Base-by-base conservation (phyloP, 805 yeast species). In the Candida sanyiensis region DNA sequence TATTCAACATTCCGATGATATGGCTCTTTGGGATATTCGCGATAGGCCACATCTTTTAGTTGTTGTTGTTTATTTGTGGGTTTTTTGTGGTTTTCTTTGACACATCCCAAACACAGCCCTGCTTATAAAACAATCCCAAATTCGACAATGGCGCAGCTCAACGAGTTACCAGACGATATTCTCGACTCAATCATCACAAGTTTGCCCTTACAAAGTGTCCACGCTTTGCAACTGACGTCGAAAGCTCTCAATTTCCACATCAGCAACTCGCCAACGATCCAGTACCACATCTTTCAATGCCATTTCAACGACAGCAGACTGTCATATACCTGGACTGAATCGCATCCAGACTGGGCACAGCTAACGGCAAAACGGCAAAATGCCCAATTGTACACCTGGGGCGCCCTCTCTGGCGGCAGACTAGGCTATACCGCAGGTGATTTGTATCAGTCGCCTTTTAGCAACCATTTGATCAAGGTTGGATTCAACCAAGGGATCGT, bases 321-420 rank as follows among this genome's bases (percentile, higher is more conserved):
- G 7, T 72, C 77, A 1, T 55, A 61, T 28, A 54, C 67, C 0
- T 46, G 51, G 23, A 58, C 58, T 48, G 67, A 70, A 47, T 19
- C 43, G 10, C 36, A 39, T 15, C 43, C 43, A 3, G 18, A 39
- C 22, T 78, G 83, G 83, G 68, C 70, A 1, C 66, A 66, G 17
- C 46, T 75, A 28, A 76, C 67, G 54, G 49, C 56, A 15, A 36
- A 63, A 22, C 57, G 83, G 26, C 48, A 59, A 4, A 43, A 50
- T 7, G 70, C 72, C 7, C 52, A 63, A 27, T 44, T 77, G 3
- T 66, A 58, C 41, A 69, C 79, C 0, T 75, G 84, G 84, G 75
- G 80, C 3, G 45, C 64, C 8, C 47, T 63, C 11, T 43, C 52
- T 12, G 54, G 59, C 26, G 73, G 75, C 7, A 54, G 82, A 27